Evolutionary conservation across 2,329 filamentous ascomycete genomes (phyloP), one percentile per base, ranked within the genome.

Genomic region (Phoma herbarum): DNA sequence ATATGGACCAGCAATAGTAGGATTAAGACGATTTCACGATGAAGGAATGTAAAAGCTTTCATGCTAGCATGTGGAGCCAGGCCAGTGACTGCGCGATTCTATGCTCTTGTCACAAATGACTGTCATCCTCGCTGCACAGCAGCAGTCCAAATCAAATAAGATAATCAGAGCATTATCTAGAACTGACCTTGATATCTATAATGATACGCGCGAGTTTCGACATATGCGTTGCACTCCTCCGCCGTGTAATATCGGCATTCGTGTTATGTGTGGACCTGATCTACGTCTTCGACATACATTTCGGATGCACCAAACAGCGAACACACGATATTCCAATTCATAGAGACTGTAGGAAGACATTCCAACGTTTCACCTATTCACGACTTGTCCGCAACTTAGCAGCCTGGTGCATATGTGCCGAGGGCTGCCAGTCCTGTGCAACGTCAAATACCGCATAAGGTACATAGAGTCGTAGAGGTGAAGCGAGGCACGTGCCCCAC

Each of bases 401-500:
- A 37, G 35, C 9, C 35, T 39, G 18, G 9, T 22, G 3, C 2
- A 20, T n/a, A n/a, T 16, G 35, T n/a, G 20, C 8, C n/a, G 2
- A 37, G 35, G 20, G 35, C 7, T 37, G 35, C 2, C n/a, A 2
- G 16, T 37, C 35, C n/a, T n/a, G n/a, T n/a, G n/a, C n/a, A n/a
- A n/a, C n/a, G n/a, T n/a, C n/a, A n/a, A n/a, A n/a, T n/a, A n/a
- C n/a, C n/a, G n/a, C n/a, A n/a, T n/a, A n/a, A n/a, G n/a, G n/a
- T n/a, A n/a, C n/a, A n/a, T n/a, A n/a, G n/a, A 2, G 16, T 37
- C 35, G n/a, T 37, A 7, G 33, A 37, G 20, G 23, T 14, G 50
- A 53, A 41, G 45, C 46, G 50, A 46, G 50, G 46, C 56, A 54
- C 56, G 56, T 59, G 56, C 46, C 56, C 39, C 45, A 50, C 46